These are phyloP conservation scores for Persicaria maculosa DNA, from an alignment of 148 eudicot genomes.

Conservation along the genomic window DNA sequence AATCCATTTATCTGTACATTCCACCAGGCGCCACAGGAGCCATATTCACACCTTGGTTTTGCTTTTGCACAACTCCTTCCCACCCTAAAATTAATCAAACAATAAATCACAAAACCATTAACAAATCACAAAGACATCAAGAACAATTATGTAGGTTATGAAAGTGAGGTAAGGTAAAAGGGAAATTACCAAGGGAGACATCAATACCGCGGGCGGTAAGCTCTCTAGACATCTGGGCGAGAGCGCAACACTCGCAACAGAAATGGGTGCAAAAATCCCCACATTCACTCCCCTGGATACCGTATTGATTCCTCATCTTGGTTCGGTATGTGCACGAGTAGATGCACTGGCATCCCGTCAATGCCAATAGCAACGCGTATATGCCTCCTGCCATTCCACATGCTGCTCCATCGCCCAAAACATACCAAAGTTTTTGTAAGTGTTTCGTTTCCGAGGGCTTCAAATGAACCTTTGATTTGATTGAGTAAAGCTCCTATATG, in stretches of 20 bases:
- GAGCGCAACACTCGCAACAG: conserved; percentile 37
- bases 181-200: conserved; percentile 20
- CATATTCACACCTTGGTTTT: conserved; percentile 15
- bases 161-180: no score
- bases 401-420: conserved; percentile 13
- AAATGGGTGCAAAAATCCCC: conserved; percentile 29
- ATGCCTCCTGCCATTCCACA: conserved; percentile 25
- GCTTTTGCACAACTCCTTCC: conserved; percentile 26
- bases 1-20: conserved; percentile 16
- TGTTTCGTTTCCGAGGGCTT: neutral
- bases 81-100: conserved; percentile 18
- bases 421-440: neutral
- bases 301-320: conserved; percentile 25
- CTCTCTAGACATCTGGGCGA: conserved; percentile 49
- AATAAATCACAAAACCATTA: neutral
- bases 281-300: conserved; percentile 18
- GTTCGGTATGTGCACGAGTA: conserved; percentile 35
- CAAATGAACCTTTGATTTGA: neutral
- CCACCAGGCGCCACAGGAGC: conserved; percentile 23
- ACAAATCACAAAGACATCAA: neutral
- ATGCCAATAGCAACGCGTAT: conserved; percentile 11
- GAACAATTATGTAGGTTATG: no score
- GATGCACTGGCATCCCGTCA: conserved; percentile 29
- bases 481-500: no score
- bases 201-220: conserved; percentile 38